These are phyloP conservation scores for Straminergon stramineum DNA, from an alignment of 225 moss, liverwort and hornwort genomes.

Conservation along the genomic window DNA sequence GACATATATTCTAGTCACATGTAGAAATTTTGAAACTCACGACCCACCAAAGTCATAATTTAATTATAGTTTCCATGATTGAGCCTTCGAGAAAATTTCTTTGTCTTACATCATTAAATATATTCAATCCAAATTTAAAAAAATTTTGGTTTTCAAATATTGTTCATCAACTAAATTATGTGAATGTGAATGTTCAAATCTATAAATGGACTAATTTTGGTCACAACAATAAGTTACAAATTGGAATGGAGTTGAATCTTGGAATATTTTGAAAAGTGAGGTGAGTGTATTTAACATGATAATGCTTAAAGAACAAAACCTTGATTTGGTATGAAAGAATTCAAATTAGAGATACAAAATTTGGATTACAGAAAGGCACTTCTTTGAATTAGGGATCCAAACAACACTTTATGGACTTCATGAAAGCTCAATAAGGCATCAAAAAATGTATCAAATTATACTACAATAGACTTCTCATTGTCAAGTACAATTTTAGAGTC, in stretches of 20 bases:
- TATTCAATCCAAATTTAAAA: too few species aligned
- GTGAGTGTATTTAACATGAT: too few species aligned
- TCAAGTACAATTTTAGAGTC: background rate
- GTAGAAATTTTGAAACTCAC: background rate
- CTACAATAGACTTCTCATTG: background rate
- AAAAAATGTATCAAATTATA: too few species aligned
- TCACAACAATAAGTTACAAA: background rate
- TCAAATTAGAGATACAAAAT: background rate
- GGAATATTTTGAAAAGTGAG: background rate
- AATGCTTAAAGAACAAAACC: background rate
- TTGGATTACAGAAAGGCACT: too few species aligned
- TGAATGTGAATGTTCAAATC: background rate
- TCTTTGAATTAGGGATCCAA: too few species aligned
- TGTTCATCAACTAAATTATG: background rate
- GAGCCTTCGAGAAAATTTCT: background rate
- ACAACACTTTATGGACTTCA: background rate
- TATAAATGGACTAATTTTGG: background rate
- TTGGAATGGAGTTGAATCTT: background rate
- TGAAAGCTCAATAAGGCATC: background rate
- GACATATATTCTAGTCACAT: accelerated
- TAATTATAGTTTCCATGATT: background rate
- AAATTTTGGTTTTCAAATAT: background rate
- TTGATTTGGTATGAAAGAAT: too few species aligned
- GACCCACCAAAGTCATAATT: background rate
- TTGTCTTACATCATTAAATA: background rate